phyloP scores from a whole-genome alignment of 108 stramenopile genomes.

The Parmales sp. region DNA sequence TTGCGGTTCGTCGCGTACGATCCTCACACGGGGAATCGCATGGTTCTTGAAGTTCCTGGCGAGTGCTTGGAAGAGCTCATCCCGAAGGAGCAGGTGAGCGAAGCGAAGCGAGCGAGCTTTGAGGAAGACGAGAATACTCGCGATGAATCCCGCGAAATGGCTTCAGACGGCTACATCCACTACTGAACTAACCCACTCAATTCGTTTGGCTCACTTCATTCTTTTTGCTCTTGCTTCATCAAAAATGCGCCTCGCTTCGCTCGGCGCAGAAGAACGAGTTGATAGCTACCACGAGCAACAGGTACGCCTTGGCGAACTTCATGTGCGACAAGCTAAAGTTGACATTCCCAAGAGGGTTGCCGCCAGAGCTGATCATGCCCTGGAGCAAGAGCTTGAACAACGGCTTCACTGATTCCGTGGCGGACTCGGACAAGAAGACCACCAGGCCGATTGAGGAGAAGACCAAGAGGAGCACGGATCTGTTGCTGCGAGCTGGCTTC shows the following conservation, averaged over 20 bases:
- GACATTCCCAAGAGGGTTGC: background rate
- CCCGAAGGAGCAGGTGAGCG: too few species aligned
- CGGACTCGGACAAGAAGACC: background rate
- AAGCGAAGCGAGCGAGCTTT: too few species aligned
- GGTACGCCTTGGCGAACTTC: conserved; percentile 6
- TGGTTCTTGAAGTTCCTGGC: background rate
- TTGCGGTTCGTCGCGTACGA: conserved; percentile 6
- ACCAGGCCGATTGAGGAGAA: background rate
- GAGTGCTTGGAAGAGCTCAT: background rate
- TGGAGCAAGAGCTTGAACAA: background rate
- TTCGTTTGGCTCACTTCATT: too few species aligned
- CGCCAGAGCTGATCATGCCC: conserved; percentile 11
- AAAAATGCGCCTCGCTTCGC: too few species aligned
- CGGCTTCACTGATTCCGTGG: background rate
- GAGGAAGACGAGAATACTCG: too few species aligned
- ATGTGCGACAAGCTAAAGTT: background rate
- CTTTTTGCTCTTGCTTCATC: too few species aligned
- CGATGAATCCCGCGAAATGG: too few species aligned
- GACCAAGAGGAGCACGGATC: conserved; percentile 1
- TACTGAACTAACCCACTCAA: too few species aligned
- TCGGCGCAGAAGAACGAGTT: conserved; percentile 4
- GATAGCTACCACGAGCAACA: background rate
- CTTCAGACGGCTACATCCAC: too few species aligned
- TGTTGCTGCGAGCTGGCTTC: background rate
- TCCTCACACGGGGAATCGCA: background rate